A percentile compares a stretch with the other conserved stretches of the same genome.
Conservation (phyloP, 768 basidiomycete genomes). For the Boletus subcaerulescens region DNA sequence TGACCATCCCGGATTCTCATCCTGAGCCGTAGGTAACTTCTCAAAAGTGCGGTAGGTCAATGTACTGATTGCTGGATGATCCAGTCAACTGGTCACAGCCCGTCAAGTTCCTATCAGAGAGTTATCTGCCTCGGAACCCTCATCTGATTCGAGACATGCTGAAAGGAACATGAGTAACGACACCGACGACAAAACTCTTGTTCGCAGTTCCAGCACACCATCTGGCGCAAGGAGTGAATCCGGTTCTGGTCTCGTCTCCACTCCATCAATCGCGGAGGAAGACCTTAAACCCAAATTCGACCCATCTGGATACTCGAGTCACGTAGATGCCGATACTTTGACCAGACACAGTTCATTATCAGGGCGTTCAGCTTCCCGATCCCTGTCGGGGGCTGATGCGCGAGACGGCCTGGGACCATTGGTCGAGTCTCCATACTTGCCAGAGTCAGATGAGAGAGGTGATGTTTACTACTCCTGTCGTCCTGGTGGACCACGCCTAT, state of each 20-base stretch:
- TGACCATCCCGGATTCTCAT: constrained; percentile 13
- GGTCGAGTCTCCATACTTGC: constrained; percentile 48
- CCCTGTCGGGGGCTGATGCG: constrained; percentile 27
- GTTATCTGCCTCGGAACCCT: background rate
- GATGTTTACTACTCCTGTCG: constrained; percentile 60
- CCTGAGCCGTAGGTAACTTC: constrained; percentile 12
- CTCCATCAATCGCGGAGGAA: constrained; percentile 14
- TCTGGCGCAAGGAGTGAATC: constrained; percentile 10
- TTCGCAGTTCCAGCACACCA: constrained; percentile 11
- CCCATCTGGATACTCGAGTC: background rate
- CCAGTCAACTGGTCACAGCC: constrained; percentile 1
- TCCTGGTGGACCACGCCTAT: constrained; percentile 61
- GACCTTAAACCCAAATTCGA: constrained; percentile 23
- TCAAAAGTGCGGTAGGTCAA: background rate
- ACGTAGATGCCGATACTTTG: background rate
- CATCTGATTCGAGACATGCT: background rate
- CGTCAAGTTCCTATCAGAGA: constrained; percentile 2
- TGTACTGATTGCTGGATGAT: background rate
- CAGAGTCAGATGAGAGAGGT: constrained; percentile 43
- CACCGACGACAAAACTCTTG: constrained; percentile 1
- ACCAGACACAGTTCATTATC: constrained; percentile 6
- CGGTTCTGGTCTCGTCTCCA: background rate
- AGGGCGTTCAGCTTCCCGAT: constrained; percentile 11
- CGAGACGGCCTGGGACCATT: constrained; percentile 51
- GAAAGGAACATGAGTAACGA: background rate